Conservation (phyloP, 768 basidiomycete genomes). For the Gautieria morchelliformis region DNA sequence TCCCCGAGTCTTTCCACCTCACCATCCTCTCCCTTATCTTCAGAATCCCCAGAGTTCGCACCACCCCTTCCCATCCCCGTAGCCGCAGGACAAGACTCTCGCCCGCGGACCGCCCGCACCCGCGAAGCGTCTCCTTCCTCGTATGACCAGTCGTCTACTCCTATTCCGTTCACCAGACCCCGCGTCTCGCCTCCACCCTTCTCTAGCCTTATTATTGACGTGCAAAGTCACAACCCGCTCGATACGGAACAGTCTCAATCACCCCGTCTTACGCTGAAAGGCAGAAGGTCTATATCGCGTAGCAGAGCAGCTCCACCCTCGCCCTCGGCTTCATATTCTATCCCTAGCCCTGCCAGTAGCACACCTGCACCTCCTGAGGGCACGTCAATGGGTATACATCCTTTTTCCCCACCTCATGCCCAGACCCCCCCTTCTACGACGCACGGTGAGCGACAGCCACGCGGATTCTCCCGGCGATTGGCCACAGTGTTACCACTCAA, state of each 20-base stretch:
- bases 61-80: slow-evolving; percentile 2
- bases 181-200: slow-evolving; percentile 5
- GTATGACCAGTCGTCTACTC: slow-evolving; percentile 2
- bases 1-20: neutral
- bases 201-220: slow-evolving; percentile 1
- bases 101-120: neutral
- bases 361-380: neutral
- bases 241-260: neutral
- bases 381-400: neutral
- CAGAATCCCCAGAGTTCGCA: neutral
- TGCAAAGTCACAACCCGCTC: neutral
- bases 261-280: too few relatives aligned
- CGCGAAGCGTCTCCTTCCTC: neutral
- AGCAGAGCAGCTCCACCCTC: too few relatives aligned
- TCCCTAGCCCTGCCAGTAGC: too few relatives aligned
- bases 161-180: slow-evolving; percentile 2
- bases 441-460: neutral
- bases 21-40: neutral
- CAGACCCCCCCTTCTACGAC: neutral
- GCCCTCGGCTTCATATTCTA: too few relatives aligned
- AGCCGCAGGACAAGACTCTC: neutral
- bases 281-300: too few relatives aligned
- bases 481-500: neutral
- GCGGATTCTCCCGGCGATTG: neutral
- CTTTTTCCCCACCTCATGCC: neutral